Evolutionary conservation across 768 basidiomycete species (phyloP).

Genomic region (Trametes cubensis): DNA sequence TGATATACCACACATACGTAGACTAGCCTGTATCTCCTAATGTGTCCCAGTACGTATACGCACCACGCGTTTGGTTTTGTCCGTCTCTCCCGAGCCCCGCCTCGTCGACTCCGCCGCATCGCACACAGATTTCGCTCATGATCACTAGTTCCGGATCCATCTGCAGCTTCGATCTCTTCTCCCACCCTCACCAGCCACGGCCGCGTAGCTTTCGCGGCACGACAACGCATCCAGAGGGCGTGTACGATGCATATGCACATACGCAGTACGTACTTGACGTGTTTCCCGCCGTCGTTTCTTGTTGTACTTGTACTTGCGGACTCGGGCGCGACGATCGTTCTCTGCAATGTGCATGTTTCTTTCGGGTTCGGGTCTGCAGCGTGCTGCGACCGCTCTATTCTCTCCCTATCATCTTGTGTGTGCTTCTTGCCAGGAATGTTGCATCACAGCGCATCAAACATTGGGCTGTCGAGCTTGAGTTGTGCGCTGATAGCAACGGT

Average conservation of each 20-base stretch:
- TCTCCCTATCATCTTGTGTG: background rate
- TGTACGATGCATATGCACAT: background rate
- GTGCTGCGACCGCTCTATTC: slow-evolving; percentile 9
- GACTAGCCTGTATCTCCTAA: slow-evolving; percentile 10
- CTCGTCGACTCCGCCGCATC: background rate
- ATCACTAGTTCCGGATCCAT: too few relatives aligned
- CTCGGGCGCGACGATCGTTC: background rate
- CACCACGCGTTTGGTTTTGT: background rate
- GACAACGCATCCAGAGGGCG: background rate
- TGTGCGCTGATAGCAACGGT: too few relatives aligned
- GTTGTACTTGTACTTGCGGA: slow-evolving; percentile 15
- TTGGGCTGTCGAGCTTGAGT: too few relatives aligned
- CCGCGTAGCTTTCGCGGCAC: too few relatives aligned
- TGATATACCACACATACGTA: background rate
- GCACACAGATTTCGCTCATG: background rate
- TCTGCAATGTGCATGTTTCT: slow-evolving; percentile 20
- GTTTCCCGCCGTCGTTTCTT: background rate
- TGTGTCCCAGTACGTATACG: slow-evolving; percentile 12
- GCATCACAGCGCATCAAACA: slow-evolving; percentile 13
- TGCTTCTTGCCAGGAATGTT: background rate
- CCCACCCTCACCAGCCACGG: too few relatives aligned
- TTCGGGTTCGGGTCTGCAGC: slow-evolving; percentile 12
- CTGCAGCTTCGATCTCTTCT: background rate
- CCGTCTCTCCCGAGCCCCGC: background rate
- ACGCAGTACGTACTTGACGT: background rate